Base-by-base conservation (phyloP, 768 basidiomycete genomes). In the Saitozyma sp. region DNA sequence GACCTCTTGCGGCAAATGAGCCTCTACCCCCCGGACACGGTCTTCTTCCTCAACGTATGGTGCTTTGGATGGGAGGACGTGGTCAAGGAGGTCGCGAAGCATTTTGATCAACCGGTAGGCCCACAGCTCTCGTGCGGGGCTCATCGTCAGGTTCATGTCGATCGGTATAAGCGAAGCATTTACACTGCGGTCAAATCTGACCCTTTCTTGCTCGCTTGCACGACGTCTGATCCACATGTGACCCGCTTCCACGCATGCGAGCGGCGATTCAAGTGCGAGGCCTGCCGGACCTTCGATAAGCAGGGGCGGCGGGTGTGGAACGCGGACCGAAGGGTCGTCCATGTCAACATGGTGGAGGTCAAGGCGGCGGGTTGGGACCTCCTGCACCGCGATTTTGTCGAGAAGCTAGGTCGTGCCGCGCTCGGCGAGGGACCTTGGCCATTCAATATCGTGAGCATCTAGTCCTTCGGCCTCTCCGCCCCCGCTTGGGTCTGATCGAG, bases 61-160 rank as follows among this genome's bases (percentile, higher is more conserved):
- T 95, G 94, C 0, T 94, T 90, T 88, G 95, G 95, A 74, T 97
- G 96, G 75, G 95, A 99, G 78, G 91, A 93, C 59, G 81, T 94
- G 13, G 81, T 96, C 38, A 90, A 91, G 70, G 89, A 84, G 0
- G 81, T 97, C 8, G 84, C 89, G 2, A 80, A 82, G 2, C 81
- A 83, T 0, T 97, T 95, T 70, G 82, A 85, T 41, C 81, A 83
- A 7, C 53, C 46, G 10, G 66, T 70, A 37, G 80, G 90, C 89
- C 66, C 29, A 29, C 29, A 20, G 76, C 71, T 10, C 41, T 10
- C 14, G 20, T 58, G 13, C 29, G 46, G 61, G 39, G 13, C 9
- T 46, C 17, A 52, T 59, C 42, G 19, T 45, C 64, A 91, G 89
- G 88, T 98, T 62, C 94, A 97, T 71, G 83, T 94, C 42, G 94